These are phyloP conservation scores for Apophysomyces variabilis DNA, from an alignment of 371 early-diverging fungal genomes.

Conservation along the genomic window DNA sequence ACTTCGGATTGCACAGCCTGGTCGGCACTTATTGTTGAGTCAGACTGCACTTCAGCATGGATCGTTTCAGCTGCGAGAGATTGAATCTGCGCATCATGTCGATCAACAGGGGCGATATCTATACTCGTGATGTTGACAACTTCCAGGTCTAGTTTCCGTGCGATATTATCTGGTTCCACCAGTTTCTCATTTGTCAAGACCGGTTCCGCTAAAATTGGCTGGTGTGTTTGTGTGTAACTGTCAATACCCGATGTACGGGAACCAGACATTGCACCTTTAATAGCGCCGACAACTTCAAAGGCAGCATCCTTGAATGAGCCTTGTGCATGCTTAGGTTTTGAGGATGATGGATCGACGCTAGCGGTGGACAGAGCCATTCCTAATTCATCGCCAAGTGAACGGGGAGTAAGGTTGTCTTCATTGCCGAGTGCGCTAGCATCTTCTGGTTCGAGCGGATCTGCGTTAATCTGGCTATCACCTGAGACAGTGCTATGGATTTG, in stretches of 20 bases:
- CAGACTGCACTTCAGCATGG: conserved; percentile 9
- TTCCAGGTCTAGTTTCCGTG: neutral
- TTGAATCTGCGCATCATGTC: conserved; percentile 15
- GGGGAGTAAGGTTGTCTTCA: conserved; percentile 14
- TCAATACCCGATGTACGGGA: neutral
- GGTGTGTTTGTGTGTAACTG: conserved; percentile 5
- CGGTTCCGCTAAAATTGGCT: neutral
- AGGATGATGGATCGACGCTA: conserved; percentile 4
- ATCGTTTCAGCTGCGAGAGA: conserved; percentile 16
- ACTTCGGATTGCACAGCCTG: neutral
- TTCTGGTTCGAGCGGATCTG: conserved; percentile 8
- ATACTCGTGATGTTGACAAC: neutral
- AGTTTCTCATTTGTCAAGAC: neutral
- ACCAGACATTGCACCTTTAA: conserved; percentile 15
- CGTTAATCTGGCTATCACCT: conserved; percentile 3
- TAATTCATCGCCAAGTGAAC: conserved; percentile 39
- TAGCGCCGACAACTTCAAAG: conserved; percentile 14
- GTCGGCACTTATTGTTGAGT: neutral
- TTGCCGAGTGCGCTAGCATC: neutral
- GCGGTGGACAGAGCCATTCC: conserved; percentile 15
- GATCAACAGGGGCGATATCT: conserved; percentile 2
- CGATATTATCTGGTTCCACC: neutral
- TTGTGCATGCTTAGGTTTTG: neutral
- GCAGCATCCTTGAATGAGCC: conserved; percentile 13
- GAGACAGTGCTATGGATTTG: neutral